Evolutionary conservation across 345 rosid genomes (phyloP).

Genomic region (Sonneratia alba): DNA sequence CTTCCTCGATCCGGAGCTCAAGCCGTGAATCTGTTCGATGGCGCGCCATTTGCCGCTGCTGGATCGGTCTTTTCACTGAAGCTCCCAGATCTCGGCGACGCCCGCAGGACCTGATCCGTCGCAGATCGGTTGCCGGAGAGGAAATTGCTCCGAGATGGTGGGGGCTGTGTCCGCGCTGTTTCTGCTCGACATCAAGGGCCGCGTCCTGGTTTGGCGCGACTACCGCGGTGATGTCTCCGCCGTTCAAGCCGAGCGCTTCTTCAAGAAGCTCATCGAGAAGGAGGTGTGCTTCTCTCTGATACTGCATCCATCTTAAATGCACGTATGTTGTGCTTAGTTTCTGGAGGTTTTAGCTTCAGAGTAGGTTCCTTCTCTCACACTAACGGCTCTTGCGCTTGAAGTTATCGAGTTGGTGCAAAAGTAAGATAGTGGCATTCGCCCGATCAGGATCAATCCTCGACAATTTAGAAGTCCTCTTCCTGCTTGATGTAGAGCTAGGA

Average conservation of each 20-base stretch:
- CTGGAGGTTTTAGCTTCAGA: not conserved
- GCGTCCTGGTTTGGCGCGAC: conserved; percentile 94
- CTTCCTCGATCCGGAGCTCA: not conserved
- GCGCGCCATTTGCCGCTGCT: not conserved
- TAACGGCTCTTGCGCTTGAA: not conserved
- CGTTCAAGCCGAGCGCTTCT: conserved; percentile 80
- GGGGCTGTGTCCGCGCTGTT: conserved; percentile 95
- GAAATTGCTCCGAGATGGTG: conserved; percentile 36
- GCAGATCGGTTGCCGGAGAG: not conserved
- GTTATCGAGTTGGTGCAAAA: not conserved
- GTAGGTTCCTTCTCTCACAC: not conserved
- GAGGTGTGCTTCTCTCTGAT: conserved; percentile 31
- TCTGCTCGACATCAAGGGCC: conserved; percentile 85
- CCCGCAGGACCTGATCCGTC: conserved; percentile 15
- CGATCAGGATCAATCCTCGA: not conserved
- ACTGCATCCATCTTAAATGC: not conserved
- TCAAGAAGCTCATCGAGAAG: conserved; percentile 91
- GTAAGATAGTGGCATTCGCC: not conserved
- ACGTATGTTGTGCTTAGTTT: not conserved
- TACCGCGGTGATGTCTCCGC: conserved; percentile 91
- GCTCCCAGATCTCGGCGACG: conserved; percentile 7
- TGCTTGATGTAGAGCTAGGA: not conserved
- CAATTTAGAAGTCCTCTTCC: not conserved
- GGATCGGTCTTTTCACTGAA: conserved; percentile 1
- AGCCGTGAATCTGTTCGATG: not conserved